Percentiles rank a stretch among this genome's conserved stretches.
These are phyloP conservation scores for Solanum etuberosum DNA, from an alignment of 257 asterid genomes.

Conservation along the genomic window DNA sequence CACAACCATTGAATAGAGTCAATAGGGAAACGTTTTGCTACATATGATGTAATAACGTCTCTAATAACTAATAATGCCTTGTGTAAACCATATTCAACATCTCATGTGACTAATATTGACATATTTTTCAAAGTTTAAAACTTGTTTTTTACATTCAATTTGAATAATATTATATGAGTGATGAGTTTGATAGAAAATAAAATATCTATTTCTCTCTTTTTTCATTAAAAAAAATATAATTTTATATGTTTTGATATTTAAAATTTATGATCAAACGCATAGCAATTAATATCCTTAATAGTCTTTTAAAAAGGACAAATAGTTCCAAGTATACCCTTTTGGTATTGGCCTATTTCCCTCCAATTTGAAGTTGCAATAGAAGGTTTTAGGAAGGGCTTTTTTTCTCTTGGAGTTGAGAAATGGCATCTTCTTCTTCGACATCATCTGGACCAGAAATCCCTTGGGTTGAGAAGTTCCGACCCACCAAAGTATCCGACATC, in stretches of 20 bases:
- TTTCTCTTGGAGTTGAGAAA: neutral
- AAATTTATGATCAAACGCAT: too few species aligned
- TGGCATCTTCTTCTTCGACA: conserved; percentile 60
- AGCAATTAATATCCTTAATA: accelerated
- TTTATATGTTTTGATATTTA: too few species aligned
- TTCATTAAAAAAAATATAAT: neutral
- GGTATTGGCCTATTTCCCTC: neutral
- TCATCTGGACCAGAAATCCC: conserved; percentile 62
- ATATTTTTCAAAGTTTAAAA: neutral
- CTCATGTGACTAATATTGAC: neutral
- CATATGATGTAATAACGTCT: neutral
- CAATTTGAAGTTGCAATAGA: neutral
- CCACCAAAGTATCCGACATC: conserved; percentile 69
- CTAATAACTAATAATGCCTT: neutral
- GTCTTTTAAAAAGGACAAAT: neutral
- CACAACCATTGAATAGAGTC: neutral
- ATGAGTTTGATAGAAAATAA: neutral
- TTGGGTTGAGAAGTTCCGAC: conserved; percentile 94
- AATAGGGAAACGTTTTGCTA: neutral
- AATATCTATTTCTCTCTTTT: neutral
- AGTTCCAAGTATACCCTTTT: neutral
- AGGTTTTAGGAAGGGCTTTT: neutral
- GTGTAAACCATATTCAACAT: neutral
- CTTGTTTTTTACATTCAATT: neutral
- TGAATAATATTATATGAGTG: neutral